These are phyloP conservation scores for Testicularia cyperi DNA, from an alignment of 1,284 basidiomycete species.

Conservation along the genomic window DNA sequence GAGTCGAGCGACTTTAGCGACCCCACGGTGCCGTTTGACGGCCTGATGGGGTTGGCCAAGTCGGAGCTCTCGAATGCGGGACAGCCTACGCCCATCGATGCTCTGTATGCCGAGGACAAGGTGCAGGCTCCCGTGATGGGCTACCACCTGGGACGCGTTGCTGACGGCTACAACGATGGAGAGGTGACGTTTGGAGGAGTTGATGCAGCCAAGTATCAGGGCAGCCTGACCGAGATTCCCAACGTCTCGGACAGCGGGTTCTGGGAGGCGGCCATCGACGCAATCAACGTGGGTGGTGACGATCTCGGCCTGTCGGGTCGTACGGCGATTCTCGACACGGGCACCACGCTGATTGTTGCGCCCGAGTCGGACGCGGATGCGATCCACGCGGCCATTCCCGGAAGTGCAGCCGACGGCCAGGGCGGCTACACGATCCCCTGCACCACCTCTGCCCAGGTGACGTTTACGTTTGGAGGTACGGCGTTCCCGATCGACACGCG, in stretches of 20 bases:
- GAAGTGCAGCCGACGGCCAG: slow-evolving; percentile 63
- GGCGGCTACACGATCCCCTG: slow-evolving; percentile 75
- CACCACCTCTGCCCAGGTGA: slow-evolving; percentile 68
- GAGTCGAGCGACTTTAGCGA: slow-evolving; percentile 70
- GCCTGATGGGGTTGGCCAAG: slow-evolving; percentile 73
- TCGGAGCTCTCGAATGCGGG: slow-evolving; percentile 66
- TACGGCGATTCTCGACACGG: slow-evolving; percentile 58
- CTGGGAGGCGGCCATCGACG: slow-evolving; percentile 73
- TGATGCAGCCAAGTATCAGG: slow-evolving; percentile 67
- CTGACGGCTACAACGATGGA: slow-evolving; percentile 71
- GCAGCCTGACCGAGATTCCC: slow-evolving; percentile 52
- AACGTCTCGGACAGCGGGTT: slow-evolving; percentile 65
- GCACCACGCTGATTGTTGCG: slow-evolving; percentile 62
- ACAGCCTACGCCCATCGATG: slow-evolving; percentile 73
- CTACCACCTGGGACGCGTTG: slow-evolving; percentile 75
- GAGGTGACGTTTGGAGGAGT: slow-evolving; percentile 76
- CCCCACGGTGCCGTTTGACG: slow-evolving; percentile 68
- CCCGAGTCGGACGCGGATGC: slow-evolving; percentile 64
- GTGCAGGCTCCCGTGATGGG: slow-evolving; percentile 74
- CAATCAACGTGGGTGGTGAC: slow-evolving; percentile 67
- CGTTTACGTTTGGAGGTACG: slow-evolving; percentile 70
- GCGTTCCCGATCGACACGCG: slow-evolving; percentile 64
- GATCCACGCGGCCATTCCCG: slow-evolving; percentile 68
- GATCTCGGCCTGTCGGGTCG: slow-evolving; percentile 65
- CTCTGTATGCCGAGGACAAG: slow-evolving; percentile 68